These are phyloP conservation scores for Cercospora sp. DNA, from an alignment of 2,329 filamentous ascomycete genomes.

Conservation along the genomic window DNA sequence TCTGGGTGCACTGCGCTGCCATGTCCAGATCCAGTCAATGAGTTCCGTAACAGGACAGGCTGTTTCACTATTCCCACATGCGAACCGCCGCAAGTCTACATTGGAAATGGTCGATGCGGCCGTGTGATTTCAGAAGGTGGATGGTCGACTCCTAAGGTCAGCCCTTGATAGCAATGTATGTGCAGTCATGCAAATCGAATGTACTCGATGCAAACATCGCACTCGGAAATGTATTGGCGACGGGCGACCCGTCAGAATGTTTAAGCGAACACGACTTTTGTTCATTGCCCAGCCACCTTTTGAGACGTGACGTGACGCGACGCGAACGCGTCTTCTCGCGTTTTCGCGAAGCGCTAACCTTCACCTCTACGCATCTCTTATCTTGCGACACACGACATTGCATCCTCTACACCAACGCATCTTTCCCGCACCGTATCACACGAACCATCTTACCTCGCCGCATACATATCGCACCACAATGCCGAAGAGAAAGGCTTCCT, in stretches of 20 bases:
- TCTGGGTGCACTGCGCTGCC: background rate
- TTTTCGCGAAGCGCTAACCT: background rate
- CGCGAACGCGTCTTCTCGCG: too few relatives aligned
- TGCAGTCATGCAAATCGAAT: background rate
- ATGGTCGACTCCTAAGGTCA: background rate
- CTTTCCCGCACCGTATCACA: slow-evolving; percentile 18
- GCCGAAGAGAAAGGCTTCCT: slow-evolving; percentile 34
- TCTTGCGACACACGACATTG: slow-evolving; percentile 3
- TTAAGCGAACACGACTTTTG: background rate
- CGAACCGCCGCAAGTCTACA: background rate
- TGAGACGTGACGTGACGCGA: too few relatives aligned
- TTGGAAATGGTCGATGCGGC: slow-evolving; percentile 1
- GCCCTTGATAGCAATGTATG: background rate
- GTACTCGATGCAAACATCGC: background rate
- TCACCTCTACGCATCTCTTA: background rate
- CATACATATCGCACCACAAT: slow-evolving; percentile 60
- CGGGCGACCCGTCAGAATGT: background rate
- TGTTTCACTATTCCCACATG: background rate
- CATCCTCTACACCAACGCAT: slow-evolving; percentile 16
- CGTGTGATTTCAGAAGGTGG: background rate
- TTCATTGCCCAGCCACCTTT: too few relatives aligned
- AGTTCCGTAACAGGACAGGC: slow-evolving; percentile 1
- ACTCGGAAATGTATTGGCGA: background rate
- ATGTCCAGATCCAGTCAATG: background rate
- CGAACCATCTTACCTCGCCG: slow-evolving; percentile 22